phyloP scores from a whole-genome alignment of 2,329 filamentous ascomycete genomes.

The Beauveria varroae region DNA sequence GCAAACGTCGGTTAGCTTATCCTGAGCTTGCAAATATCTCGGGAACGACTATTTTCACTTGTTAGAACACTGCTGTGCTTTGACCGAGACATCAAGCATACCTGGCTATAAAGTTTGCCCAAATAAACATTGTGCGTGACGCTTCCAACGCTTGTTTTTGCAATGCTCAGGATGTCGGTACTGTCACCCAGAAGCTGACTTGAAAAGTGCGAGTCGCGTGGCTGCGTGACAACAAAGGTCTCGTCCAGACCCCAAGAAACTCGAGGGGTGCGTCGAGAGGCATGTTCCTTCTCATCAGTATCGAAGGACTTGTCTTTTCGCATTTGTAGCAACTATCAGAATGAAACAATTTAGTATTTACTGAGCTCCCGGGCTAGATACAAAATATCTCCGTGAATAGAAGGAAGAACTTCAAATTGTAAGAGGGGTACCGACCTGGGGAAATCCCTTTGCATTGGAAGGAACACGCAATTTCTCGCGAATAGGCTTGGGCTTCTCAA shows the following conservation, averaged over 20 bases:
- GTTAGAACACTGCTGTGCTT: conserved; percentile 11
- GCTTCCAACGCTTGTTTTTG: conserved; percentile 47
- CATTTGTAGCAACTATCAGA: conserved; percentile 74
- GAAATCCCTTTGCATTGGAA: conserved; percentile 58
- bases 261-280: conserved; percentile 66
- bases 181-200: conserved; percentile 21
- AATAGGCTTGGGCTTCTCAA: conserved; percentile 61
- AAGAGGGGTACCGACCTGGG: conserved; percentile 70
- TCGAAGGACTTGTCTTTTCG: conserved; percentile 65
- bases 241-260: conserved; percentile 74
- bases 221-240: conserved; percentile 54
- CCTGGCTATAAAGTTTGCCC: conserved; percentile 53
- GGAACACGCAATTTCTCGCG: conserved; percentile 45
- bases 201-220: conserved; percentile 31
- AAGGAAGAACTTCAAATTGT: conserved; percentile 24
- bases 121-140: conserved; percentile 58
- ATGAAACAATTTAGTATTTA: conserved; percentile 38
- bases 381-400: conserved; percentile 16
- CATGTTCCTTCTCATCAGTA: conserved; percentile 55
- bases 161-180: conserved; percentile 26
- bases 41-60: conserved; percentile 41
- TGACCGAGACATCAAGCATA: conserved; percentile 19
- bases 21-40: conserved; percentile 47
- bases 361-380: conserved; percentile 27
- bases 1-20: conserved; percentile 45